Base-by-base conservation (phyloP, 23 red algal genomes). In the Gracilaria gracilis region DNA sequence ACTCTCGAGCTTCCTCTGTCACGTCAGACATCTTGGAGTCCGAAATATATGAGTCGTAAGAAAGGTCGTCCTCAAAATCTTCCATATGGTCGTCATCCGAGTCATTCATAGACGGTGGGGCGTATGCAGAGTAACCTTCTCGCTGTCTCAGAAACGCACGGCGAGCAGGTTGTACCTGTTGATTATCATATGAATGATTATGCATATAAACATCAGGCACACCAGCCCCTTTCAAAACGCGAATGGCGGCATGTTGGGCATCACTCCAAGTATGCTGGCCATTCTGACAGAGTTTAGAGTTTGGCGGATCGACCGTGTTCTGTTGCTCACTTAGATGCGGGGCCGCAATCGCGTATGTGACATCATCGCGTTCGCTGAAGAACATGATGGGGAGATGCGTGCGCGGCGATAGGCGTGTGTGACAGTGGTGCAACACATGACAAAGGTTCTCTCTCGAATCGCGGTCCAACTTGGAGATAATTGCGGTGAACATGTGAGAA, bases 381-480 rank as follows among this genome's bases (percentile, higher is more conserved):
- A 86, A 86, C 29, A 86, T 53, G 7, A 86, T 29, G 36, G 83
- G 83, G 31, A 67, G 62, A 74, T 57, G 83, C 15, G 83, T 47
- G 12, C 55, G 59, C 1, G 77, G 77, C 8, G 57, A 61, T 27
- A 61, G 35, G 21, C 83, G 83, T 1, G 83, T 86, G 66, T 86
- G 83, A 42, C 83, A 86, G 17, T 86, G 44, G 37, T 70, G 66
- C n/a, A 86, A 29, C 37, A 86, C 64, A 51, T 86, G 62, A 67
- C 39, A 67, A 17, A 86, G 83, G 65, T 19, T 37, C 48, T 71
- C 37, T 28, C 83, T 64, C n/a, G 58, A 44, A 1, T 31, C 11
- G 17, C 19, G 28, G 83, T 70, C 66, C 47, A 86, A 67, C 19
- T 47, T 70, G 36, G 58, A 42, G 61, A 86, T 67, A 62, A 86